Conservation (phyloP, 352 stramenopile genomes). For the Globisporangium emineosum region DNA sequence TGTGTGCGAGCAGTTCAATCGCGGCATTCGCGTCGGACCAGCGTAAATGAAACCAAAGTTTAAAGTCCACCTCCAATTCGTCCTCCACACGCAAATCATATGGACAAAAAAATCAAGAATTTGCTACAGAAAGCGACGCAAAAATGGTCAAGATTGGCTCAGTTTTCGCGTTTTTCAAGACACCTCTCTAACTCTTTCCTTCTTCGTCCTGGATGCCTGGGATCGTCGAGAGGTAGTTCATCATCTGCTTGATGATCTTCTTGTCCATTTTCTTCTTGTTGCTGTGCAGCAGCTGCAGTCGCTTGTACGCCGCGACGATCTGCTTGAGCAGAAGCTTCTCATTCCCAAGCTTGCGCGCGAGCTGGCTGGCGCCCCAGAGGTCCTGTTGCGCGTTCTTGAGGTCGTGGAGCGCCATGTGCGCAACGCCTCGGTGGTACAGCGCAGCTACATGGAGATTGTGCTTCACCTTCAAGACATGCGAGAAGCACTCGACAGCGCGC, state of each 20-base stretch:
- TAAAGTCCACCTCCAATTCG: not conserved
- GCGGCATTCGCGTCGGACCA: conserved; percentile 71
- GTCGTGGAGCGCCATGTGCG: conserved; percentile 60
- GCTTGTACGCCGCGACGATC: conserved; percentile 69
- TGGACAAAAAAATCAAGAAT: not conserved
- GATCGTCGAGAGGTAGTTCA: conserved; percentile 74
- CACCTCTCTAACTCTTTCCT: not conserved
- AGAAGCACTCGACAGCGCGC: conserved; percentile 57
- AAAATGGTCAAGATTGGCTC: not conserved
- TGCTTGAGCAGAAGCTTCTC: conserved; percentile 41
- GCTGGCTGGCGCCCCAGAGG: conserved; percentile 62
- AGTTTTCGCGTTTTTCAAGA: not conserved
- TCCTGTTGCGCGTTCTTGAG: conserved; percentile 61
- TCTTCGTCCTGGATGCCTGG: conserved; percentile 45
- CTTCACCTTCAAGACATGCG: conserved; percentile 40
- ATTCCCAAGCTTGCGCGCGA: conserved; percentile 32
- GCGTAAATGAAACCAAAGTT: conserved; percentile 10
- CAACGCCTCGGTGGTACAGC: conserved; percentile 68
- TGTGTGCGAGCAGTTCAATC: conserved; percentile 54
- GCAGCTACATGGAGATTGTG: conserved; percentile 53
- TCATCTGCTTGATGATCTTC: conserved; percentile 82
- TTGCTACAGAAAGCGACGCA: not conserved
- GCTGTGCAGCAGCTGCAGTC: conserved; percentile 58
- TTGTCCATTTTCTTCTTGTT: conserved; percentile 83
- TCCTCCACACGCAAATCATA: not conserved